Conservation (phyloP, 164 flowering plant genomes). For the Vitis cinerea region DNA sequence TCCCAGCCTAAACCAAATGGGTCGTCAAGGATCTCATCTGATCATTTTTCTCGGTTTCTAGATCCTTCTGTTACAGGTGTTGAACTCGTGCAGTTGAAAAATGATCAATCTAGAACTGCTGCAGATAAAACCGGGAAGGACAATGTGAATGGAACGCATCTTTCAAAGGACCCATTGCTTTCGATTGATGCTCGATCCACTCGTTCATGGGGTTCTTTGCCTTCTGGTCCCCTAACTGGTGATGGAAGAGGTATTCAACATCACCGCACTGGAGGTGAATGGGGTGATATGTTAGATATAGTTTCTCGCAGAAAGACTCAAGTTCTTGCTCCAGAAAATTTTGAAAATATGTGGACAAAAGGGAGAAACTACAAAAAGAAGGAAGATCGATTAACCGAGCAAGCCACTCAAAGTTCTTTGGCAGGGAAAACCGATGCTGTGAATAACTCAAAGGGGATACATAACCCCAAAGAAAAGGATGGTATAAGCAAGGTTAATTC, state of each 20-base stretch:
- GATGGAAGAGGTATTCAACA: slow-evolving; percentile 33
- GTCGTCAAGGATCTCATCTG: slow-evolving; percentile 51
- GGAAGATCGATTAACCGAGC: slow-evolving; percentile 39
- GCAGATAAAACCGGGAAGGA: slow-evolving; percentile 24
- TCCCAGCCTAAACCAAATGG: slow-evolving; percentile 45
- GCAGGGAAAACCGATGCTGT: slow-evolving; percentile 20
- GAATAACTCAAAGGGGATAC: slow-evolving; percentile 19
- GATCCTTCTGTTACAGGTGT: slow-evolving; percentile 81
- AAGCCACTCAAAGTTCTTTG: slow-evolving; percentile 27
- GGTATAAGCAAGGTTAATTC: slow-evolving; percentile 21
- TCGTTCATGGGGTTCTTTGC: slow-evolving; percentile 61
- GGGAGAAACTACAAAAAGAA: slow-evolving; percentile 76
- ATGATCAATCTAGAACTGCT: slow-evolving; percentile 32
- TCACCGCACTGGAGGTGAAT: slow-evolving; percentile 69
- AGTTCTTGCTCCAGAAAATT: slow-evolving; percentile 94
- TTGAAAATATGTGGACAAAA: slow-evolving; percentile 97
- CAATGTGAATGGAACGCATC: slow-evolving; percentile 28
- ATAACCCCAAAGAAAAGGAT: slow-evolving; percentile 23
- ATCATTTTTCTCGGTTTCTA: slow-evolving; percentile 51
- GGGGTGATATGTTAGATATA: slow-evolving; percentile 85
- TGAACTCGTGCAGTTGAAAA: slow-evolving; percentile 86
- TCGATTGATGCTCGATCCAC: slow-evolving; percentile 65
- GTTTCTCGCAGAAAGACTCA: slow-evolving; percentile 74
- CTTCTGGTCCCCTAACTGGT: slow-evolving; percentile 28
- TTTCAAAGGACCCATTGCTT: slow-evolving; percentile 76